Evolutionary conservation across 225 moss, liverwort and hornwort species (phyloP).

Genomic region (Anthoceros angustus): DNA sequence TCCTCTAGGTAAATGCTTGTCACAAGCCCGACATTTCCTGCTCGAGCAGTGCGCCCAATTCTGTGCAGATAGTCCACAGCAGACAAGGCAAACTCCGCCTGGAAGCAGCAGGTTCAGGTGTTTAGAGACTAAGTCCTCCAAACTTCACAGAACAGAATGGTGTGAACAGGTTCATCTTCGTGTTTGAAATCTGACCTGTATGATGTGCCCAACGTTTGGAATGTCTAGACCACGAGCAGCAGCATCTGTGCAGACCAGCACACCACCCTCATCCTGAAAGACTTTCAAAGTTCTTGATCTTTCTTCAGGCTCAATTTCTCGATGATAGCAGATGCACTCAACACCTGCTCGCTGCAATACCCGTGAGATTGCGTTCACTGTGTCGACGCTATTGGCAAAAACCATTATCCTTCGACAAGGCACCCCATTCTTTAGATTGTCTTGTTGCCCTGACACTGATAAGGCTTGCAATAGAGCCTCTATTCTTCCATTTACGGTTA

Average conservation of each 20-base stretch:
- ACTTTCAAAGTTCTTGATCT: conserved; percentile 39
- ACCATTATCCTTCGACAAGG: conserved; percentile 51
- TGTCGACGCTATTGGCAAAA: conserved; percentile 82
- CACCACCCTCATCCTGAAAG: conserved; percentile 74
- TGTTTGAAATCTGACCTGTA: conserved; percentile 25
- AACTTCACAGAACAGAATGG: not conserved
- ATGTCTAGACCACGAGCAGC: conserved; percentile 91
- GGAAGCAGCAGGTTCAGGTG: not conserved
- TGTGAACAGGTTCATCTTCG: not conserved
- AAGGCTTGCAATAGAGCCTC: conserved; percentile 44
- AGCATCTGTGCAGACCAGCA: conserved; percentile 77
- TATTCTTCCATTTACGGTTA: conserved; percentile 34
- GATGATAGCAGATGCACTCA: conserved; percentile 56
- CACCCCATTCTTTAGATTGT: conserved; percentile 10
- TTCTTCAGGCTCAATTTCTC: conserved; percentile 51
- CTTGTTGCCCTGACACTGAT: conserved; percentile 6
- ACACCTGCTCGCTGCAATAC: conserved; percentile 51
- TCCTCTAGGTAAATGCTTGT: conserved; percentile 70
- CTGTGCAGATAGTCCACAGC: conserved; percentile 95
- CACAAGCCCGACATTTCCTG: conserved; percentile 68
- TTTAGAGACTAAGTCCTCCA: not conserved
- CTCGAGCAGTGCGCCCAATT: conserved; percentile 93
- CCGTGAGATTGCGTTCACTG: conserved; percentile 54
- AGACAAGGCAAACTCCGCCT: conserved; percentile 95
- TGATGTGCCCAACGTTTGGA: conserved; percentile 66